These are phyloP conservation scores for Mycena crocata DNA, from an alignment of 768 basidiomycete species.

Conservation along the genomic window DNA sequence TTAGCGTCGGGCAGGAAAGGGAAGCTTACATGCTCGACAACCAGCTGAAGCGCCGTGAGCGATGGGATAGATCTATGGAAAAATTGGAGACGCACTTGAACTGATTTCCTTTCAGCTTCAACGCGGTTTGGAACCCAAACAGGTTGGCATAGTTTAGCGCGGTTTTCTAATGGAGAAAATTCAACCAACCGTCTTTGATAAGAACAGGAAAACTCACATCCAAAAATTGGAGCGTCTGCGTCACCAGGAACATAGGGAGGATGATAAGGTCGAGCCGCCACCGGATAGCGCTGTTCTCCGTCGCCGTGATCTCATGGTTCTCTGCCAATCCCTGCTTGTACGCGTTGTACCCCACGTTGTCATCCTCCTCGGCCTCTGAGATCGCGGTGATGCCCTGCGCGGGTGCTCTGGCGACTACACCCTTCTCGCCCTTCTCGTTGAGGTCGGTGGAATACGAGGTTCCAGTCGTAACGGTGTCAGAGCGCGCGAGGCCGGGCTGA, in stretches of 20 bases:
- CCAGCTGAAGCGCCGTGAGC: conserved; percentile 19
- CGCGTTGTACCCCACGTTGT: conserved; percentile 28
- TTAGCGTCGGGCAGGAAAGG: too few relatives aligned
- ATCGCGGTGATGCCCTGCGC: conserved; percentile 15
- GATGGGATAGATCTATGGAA: too few relatives aligned
- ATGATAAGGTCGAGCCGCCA: conserved; percentile 33
- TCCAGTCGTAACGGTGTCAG: conserved; percentile 25
- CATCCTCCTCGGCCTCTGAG: conserved; percentile 30
- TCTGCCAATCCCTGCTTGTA: conserved; percentile 34
- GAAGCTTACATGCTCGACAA: conserved; percentile 19
- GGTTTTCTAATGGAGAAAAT: conserved; percentile 23
- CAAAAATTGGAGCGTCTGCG: conserved; percentile 34
- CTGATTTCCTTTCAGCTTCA: conserved; percentile 27
- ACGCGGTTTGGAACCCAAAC: conserved; percentile 31
- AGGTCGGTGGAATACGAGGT: conserved; percentile 29
- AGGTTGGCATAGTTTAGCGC: conserved; percentile 36
- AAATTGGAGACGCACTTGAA: conserved; percentile 27
- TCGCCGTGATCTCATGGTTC: conserved; percentile 13
- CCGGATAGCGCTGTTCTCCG: conserved; percentile 29
- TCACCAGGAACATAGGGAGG: conserved; percentile 28
- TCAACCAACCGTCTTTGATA: background rate
- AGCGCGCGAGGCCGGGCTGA: conserved; percentile 15
- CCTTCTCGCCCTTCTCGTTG: conserved; percentile 24
- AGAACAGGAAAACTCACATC: conserved; percentile 14
- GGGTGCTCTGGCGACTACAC: background rate